Evolutionary conservation across 148 eudicot species (phyloP).

Genomic region (Camellia japonica): DNA sequence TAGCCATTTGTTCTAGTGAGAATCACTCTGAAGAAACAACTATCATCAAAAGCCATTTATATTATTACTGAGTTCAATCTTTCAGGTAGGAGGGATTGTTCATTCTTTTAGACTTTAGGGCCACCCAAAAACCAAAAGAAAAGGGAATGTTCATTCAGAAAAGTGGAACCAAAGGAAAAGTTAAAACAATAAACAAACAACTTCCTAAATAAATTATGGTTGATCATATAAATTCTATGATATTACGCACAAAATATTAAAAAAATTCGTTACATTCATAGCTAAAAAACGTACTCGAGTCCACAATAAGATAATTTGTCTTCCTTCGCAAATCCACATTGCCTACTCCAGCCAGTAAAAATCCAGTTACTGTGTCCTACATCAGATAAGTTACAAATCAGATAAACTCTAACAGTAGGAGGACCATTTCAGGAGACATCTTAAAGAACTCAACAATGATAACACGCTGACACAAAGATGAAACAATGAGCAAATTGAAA

Average conservation of each 20-base stretch:
- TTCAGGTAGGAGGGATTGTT: not conserved
- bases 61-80: not conserved
- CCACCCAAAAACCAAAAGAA: not conserved
- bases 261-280: not conserved
- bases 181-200: not conserved
- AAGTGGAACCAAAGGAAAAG: not conserved
- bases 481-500: not conserved
- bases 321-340: conserved; percentile 93
- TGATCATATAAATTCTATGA: not conserved
- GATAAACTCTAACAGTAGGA: not conserved
- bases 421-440: not conserved
- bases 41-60: not conserved
- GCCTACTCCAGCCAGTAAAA: conserved; percentile 94
- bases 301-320: conserved; percentile 94
- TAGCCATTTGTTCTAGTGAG: not conserved
- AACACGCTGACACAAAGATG: not conserved
- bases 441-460: not conserved
- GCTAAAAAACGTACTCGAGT: conserved; percentile 62
- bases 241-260: not conserved
- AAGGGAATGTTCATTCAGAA: conserved; percentile 1
- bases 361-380: conserved; percentile 94
- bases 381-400: conserved; percentile 19
- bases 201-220: not conserved
- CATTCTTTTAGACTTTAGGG: not conserved
- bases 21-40: not conserved